These are phyloP conservation scores for Colletotrichum phormii DNA, from an alignment of 2,329 filamentous ascomycete species.

Conservation along the genomic window DNA sequence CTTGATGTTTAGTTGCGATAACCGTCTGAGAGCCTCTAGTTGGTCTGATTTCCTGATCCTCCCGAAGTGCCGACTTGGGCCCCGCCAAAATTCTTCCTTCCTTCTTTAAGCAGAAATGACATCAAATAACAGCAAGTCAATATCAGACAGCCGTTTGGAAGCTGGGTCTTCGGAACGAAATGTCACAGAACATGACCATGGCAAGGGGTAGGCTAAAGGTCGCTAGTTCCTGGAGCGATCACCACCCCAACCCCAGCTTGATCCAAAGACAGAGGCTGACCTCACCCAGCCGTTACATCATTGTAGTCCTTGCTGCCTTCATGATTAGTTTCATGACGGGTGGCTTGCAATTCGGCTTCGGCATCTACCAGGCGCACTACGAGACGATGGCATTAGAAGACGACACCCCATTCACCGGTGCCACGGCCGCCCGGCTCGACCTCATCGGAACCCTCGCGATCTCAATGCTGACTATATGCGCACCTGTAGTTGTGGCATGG, in stretches of 20 bases:
- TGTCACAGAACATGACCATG: not conserved
- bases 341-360: constrained; percentile 52
- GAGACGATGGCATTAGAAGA: constrained; percentile 44
- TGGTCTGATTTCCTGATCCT: not conserved
- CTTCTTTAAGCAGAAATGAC: not conserved
- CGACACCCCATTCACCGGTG: constrained; percentile 48
- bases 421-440: constrained; percentile 50
- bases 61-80: not conserved
- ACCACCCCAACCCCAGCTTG: not conserved
- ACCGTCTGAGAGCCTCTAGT: too few species aligned
- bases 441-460: constrained; percentile 51
- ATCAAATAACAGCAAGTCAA: not conserved
- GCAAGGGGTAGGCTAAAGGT: not conserved
- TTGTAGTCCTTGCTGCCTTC: not conserved
- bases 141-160: not conserved
- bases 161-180: not conserved
- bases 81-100: not conserved
- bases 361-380: constrained; percentile 53
- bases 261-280: not conserved
- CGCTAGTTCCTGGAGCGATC: not conserved
- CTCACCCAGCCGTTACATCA: not conserved
- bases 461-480: constrained; percentile 44
- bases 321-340: constrained; percentile 41
- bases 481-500: not conserved
- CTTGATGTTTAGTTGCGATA: not conserved